A percentile compares a stretch with the other conserved stretches of the same genome.
phyloP scores from a whole-genome alignment of 2,329 filamentous ascomycete species.

The Nothomitra cinnamomea region DNA sequence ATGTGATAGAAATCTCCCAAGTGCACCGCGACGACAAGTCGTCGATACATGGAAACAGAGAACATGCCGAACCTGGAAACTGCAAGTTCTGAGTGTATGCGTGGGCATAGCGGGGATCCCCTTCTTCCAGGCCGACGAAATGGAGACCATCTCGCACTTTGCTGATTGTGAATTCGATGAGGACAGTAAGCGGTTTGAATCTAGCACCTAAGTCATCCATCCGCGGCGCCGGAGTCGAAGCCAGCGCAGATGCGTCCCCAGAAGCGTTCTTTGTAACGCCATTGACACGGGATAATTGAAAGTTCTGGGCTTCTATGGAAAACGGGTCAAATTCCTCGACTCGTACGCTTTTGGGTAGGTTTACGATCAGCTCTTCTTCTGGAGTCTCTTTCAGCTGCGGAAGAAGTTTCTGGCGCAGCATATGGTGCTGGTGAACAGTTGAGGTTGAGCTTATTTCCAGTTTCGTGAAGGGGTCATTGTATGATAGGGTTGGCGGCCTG shows the following conservation, averaged over 20 bases:
- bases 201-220: conserved; percentile 21
- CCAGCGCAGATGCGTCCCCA: conserved; percentile 20
- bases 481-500: conserved; percentile 21
- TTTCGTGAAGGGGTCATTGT: conserved; percentile 49
- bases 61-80: conserved; percentile 63
- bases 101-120: conserved; percentile 74
- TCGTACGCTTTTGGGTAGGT: conserved; percentile 40
- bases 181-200: conserved; percentile 44
- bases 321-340: conserved; percentile 43
- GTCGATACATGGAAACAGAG: conserved; percentile 87
- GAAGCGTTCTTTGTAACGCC: conserved; percentile 19
- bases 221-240: conserved; percentile 17
- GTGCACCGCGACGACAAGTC: conserved; percentile 63
- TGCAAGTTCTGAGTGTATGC: conserved; percentile 73
- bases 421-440: conserved; percentile 59
- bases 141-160: conserved; percentile 74
- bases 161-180: conserved; percentile 61
- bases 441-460: conserved; percentile 43
- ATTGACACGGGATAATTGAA: conserved; percentile 24
- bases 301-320: conserved; percentile 30
- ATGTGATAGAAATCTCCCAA: conserved; percentile 80
- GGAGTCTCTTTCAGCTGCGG: conserved; percentile 32
- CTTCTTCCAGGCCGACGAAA: conserved; percentile 70
- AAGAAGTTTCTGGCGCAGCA: conserved; percentile 52
- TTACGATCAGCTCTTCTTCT: conserved; percentile 40